Conservation (phyloP, 345 rosid genomes). For the Salix arbutifolia region DNA sequence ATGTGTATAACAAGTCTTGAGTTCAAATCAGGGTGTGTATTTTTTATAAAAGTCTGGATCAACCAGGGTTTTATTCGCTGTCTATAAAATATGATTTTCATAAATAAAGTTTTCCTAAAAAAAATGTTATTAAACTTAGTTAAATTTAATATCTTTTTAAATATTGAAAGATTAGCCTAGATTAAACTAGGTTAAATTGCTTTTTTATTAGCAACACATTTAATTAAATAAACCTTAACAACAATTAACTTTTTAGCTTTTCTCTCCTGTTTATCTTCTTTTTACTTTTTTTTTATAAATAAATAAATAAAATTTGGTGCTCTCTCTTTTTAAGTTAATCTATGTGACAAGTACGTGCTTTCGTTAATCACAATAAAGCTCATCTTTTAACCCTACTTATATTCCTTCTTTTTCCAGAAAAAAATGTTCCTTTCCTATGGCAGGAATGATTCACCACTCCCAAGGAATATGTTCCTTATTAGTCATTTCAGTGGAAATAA, state of each 20-base stretch:
- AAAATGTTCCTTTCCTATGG: not conserved
- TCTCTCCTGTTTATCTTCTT: not conserved
- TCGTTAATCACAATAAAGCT: not conserved
- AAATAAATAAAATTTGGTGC: not conserved
- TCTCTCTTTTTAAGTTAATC: not conserved
- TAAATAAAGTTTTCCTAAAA: no score
- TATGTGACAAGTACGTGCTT: not conserved
- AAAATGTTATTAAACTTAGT: no score
- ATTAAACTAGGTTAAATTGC: no score
- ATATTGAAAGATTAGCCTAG: no score
- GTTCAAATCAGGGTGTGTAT: no score
- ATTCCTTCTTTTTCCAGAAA: not conserved
- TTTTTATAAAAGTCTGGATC: no score
- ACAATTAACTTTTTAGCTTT: not conserved
- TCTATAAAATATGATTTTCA: no score
- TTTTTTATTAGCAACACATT: no score
- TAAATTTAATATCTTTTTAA: no score
- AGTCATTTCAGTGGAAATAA: slow-evolving; percentile 2
- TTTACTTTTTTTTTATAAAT: not conserved
- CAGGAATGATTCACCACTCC: slow-evolving; percentile 3
- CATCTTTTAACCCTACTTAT: slow-evolving; percentile 3
- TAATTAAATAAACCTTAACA: no score
- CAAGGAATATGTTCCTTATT: not conserved
- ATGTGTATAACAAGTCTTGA: no score
- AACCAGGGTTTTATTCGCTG: no score